Conservation (phyloP, 352 stramenopile species). For the Phytophthora brassicae region DNA sequence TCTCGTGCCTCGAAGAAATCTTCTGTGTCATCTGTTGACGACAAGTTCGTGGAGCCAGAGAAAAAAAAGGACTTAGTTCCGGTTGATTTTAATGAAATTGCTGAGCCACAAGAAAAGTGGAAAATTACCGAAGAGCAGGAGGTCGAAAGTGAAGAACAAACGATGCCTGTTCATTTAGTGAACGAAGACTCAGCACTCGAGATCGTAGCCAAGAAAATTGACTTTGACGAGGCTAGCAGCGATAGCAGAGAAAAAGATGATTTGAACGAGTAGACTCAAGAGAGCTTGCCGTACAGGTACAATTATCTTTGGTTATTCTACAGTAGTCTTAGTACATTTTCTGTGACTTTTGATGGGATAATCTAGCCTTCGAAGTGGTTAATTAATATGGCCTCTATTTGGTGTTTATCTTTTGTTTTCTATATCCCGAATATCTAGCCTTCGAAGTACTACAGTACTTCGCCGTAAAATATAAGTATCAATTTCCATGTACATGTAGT, state of each 20-base stretch:
- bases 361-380: too few relatives aligned
- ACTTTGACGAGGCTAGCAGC: conserved; percentile 38
- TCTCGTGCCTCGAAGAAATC: conserved; percentile 34
- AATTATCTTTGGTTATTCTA: too few relatives aligned
- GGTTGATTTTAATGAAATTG: background rate
- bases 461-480: too few relatives aligned
- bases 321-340: too few relatives aligned
- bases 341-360: too few relatives aligned
- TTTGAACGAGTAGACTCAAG: conserved; percentile 14
- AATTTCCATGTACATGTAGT: too few relatives aligned
- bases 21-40: conserved; percentile 20
- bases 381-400: too few relatives aligned
- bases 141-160: conserved; percentile 9
- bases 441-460: too few relatives aligned
- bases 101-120: background rate
- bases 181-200: conserved; percentile 24
- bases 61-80: too few relatives aligned
- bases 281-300: too few relatives aligned
- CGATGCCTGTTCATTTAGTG: background rate
- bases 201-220: conserved; percentile 38
- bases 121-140: background rate
- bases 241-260: conserved; percentile 33
- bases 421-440: too few relatives aligned
- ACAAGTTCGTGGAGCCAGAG: conserved; percentile 15
- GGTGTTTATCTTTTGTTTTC: too few relatives aligned